Base-by-base conservation (phyloP, 371 early-diverging fungal species). In the Cokeromyces recurvatus region DNA sequence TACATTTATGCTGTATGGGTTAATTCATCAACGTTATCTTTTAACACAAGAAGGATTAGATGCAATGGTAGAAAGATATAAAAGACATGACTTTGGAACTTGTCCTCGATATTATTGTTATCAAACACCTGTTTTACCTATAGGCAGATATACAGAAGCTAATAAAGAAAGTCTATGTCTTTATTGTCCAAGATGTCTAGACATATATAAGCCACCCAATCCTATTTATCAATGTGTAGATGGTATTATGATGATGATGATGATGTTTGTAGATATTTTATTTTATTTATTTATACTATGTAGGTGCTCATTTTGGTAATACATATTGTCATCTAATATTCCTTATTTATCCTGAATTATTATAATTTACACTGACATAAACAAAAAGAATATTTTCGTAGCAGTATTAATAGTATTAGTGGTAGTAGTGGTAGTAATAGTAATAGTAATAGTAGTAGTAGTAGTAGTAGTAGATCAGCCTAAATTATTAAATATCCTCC, bases 311-410 rank as follows among this genome's bases (percentile, higher is more conserved):
- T 62, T 99, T 97, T 77, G 97, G 97, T 21, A 87, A 89, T 3
- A 90, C 96, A 6, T 95, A 98, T 67, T 85, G 92, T n/a, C 90
- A 94, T 60, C 76, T 98, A 51, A 73, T 98, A 36, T 86, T 96
- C 62, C 77, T 92, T 51, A 81, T 81, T 11, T 91, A 86, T 62
- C 85, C 92, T 24, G 82, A 92, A 40, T 53, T 89, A 21, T 66
- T 79, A n/a, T n/a, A n/a, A n/a, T n/a, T n/a, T n/a, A n/a, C n/a
- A n/a, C n/a, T n/a, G n/a, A n/a, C n/a, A n/a, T n/a, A n/a, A n/a
- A n/a, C n/a, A n/a, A n/a, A n/a, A n/a, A n/a, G n/a, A n/a, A n/a
- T n/a, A n/a, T n/a, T n/a, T n/a, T n/a, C n/a, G n/a, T n/a, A n/a
- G n/a, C n/a, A n/a, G n/a, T n/a, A n/a, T n/a, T n/a, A n/a, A n/a